These are phyloP conservation scores for Xylariales sp. DNA, from an alignment of 2,329 filamentous ascomycete species.

Conservation along the genomic window DNA sequence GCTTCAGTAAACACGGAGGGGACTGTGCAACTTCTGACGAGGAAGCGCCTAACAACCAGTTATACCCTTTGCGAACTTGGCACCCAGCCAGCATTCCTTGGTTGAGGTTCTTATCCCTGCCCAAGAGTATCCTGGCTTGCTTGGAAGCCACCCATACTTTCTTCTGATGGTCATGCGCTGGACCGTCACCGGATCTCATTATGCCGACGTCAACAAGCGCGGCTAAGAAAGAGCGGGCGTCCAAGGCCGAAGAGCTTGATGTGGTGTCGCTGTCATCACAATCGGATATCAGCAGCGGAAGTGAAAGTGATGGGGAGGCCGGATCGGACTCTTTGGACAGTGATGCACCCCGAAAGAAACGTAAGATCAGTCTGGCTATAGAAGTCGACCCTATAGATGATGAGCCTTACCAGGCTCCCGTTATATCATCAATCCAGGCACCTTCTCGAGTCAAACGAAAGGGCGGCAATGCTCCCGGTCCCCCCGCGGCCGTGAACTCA, in stretches of 20 bases:
- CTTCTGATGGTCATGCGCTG: neutral
- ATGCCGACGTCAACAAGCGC: constrained; percentile 4
- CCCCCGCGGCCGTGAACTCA: constrained; percentile 11
- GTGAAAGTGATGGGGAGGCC: constrained; percentile 11
- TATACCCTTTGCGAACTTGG: too few species aligned
- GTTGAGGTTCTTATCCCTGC: neutral
- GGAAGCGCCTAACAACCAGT: neutral
- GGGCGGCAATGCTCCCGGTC: constrained; percentile 10
- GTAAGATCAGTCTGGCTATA: constrained; percentile 21
- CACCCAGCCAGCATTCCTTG: too few species aligned
- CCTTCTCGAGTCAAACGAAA: constrained; percentile 50
- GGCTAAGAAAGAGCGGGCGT: constrained; percentile 6
- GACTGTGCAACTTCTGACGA: too few species aligned
- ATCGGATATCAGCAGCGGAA: constrained; percentile 4
- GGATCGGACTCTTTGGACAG: constrained; percentile 44
- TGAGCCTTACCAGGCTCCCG: constrained; percentile 27
- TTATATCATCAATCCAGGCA: constrained; percentile 41
- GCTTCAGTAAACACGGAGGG: too few species aligned
- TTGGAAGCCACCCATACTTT: neutral
- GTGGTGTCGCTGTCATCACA: constrained; percentile 12
- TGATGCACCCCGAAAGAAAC: constrained; percentile 31
- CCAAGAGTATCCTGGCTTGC: neutral
- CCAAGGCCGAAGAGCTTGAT: constrained; percentile 20
- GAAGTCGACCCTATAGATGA: constrained; percentile 29
- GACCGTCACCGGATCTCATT: neutral